These are phyloP conservation scores for Sporothrix pallida DNA, from an alignment of 2,329 filamentous ascomycete species.

Conservation along the genomic window DNA sequence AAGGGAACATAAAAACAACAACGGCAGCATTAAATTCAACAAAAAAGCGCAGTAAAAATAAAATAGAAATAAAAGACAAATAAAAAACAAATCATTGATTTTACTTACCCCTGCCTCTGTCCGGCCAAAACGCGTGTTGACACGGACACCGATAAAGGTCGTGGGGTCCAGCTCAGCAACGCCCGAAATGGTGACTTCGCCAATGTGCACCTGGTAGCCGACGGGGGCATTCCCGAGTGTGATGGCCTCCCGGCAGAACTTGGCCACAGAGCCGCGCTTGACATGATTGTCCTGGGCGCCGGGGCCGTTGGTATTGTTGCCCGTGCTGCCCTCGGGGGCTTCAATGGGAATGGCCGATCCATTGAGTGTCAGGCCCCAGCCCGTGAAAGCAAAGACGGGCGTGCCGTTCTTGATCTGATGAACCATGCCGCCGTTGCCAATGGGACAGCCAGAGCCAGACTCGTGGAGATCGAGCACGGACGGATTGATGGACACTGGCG, in stretches of 20 bases:
- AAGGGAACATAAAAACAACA: too few relatives aligned
- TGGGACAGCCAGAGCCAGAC: slow-evolving; percentile 39
- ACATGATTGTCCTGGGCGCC: slow-evolving; percentile 26
- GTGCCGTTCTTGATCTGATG: slow-evolving; percentile 37
- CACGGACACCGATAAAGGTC: slow-evolving; percentile 35
- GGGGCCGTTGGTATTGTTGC: slow-evolving; percentile 9
- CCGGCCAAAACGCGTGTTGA: slow-evolving; percentile 37
- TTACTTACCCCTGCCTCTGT: slow-evolving; percentile 35
- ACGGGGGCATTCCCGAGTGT: slow-evolving; percentile 37
- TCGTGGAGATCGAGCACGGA: slow-evolving; percentile 38
- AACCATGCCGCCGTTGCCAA: slow-evolving; percentile 38
- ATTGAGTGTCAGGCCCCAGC: slow-evolving; percentile 37
- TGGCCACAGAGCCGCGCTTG: slow-evolving; percentile 34
- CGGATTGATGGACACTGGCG: slow-evolving; percentile 39
- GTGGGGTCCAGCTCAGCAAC: slow-evolving; percentile 36
- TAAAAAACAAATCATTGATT: too few relatives aligned
- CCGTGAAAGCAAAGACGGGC: slow-evolving; percentile 38
- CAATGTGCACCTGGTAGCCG: slow-evolving; percentile 39
- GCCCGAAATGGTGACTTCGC: slow-evolving; percentile 35
- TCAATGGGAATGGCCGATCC: slow-evolving; percentile 20
- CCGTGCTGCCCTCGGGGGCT: neutral
- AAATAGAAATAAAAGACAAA: too few relatives aligned
- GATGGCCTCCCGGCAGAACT: slow-evolving; percentile 41
- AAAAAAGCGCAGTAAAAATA: too few relatives aligned
- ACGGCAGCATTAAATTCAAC: too few relatives aligned